A percentile compares a stretch with the other conserved stretches of the same genome.
These are phyloP conservation scores for Mychonastes homosphaera DNA, from an alignment of 139 green algal species.

Conservation along the genomic window DNA sequence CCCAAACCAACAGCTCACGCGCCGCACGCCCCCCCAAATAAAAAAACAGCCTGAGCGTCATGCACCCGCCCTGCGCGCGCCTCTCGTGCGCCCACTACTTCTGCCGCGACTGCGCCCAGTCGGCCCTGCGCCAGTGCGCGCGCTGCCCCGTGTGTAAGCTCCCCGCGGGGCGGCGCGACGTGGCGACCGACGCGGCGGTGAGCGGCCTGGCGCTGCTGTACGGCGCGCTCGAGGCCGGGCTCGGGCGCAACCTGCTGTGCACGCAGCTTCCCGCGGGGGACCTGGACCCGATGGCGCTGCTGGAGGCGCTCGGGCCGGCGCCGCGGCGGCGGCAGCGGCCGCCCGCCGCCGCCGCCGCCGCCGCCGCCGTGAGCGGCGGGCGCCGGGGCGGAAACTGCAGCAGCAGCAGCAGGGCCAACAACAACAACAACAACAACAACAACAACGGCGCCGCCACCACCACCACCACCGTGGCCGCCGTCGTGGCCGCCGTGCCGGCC, in stretches of 20 bases:
- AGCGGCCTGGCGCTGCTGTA: slow-evolving; percentile 18
- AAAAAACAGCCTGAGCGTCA: slow-evolving; percentile 25
- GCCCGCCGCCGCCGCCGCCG: background rate
- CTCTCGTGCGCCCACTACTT: slow-evolving; percentile 42
- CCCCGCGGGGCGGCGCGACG: slow-evolving; percentile 19
- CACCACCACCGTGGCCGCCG: background rate
- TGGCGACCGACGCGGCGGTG: slow-evolving; percentile 18
- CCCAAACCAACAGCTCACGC: too few species aligned
- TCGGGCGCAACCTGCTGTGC: slow-evolving; percentile 10
- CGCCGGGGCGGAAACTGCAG: background rate
- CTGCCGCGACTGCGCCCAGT: slow-evolving; percentile 27
- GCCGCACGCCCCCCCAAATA: too few species aligned
- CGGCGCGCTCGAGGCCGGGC: slow-evolving; percentile 16
- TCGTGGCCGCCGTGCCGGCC: background rate
- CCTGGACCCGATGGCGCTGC: too few species aligned
- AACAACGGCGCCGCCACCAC: background rate
- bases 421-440: background rate
- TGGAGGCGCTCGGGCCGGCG: background rate
- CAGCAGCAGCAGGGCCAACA: background rate
- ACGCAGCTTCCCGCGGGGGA: slow-evolving; percentile 7
- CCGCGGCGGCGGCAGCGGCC: background rate
- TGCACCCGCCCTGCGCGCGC: slow-evolving; percentile 21
- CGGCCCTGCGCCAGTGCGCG: slow-evolving; percentile 10
- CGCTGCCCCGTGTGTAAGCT: slow-evolving; percentile 27
- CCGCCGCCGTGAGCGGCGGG: background rate